Conservation (phyloP, 148 eudicot genomes). For the Vaccinium vitisidaea region DNA sequence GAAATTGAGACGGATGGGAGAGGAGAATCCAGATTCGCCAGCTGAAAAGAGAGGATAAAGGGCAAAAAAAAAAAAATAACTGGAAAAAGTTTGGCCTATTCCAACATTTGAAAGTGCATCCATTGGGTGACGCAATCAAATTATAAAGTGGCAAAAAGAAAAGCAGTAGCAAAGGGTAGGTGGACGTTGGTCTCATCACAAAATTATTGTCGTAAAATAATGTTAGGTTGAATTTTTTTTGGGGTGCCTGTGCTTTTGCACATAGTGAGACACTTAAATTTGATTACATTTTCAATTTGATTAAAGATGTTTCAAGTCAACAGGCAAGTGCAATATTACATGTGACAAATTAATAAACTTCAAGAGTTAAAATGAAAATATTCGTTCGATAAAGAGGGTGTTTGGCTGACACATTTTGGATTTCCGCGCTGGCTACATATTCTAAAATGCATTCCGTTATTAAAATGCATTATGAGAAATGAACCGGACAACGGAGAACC, state of each 20-base stretch:
- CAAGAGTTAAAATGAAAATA: no score
- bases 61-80: neutral
- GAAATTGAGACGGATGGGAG: neutral
- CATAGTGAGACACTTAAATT: neutral
- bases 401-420: no score
- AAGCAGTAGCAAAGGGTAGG: neutral
- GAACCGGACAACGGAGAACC: no score
- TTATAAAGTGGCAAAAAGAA: neutral
- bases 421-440: no score
- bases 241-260: neutral
- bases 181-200: neutral
- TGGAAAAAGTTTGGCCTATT: neutral
- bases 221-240: neutral
- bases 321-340: no score
- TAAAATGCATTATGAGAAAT: no score
- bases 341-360: no score
- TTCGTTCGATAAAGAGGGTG: no score
- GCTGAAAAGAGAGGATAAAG: neutral
- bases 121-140: neutral
- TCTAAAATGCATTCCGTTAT: no score
- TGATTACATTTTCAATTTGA: neutral
- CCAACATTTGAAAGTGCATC: neutral
- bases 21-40: neutral
- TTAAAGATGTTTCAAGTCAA: neutral
- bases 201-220: conserved; percentile 1